Conservation (phyloP, 148 eudicot species). For the Drosera capensis region DNA sequence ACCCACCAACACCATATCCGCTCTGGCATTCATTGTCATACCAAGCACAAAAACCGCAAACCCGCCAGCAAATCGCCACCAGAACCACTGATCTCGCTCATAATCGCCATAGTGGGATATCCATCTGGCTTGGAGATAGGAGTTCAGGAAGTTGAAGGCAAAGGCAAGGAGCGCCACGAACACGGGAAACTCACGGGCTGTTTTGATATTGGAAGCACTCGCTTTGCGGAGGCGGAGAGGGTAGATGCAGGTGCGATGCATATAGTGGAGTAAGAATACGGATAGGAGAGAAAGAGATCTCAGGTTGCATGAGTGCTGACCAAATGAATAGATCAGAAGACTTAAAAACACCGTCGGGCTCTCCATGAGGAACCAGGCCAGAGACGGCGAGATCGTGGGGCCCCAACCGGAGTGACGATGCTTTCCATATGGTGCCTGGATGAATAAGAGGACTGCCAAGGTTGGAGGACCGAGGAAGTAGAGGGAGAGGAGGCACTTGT, state of each 20-base stretch:
- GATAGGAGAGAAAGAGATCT: constrained; percentile 35
- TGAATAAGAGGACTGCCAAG: constrained; percentile 27
- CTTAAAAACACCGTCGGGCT: constrained; percentile 51
- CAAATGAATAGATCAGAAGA: constrained; percentile 43
- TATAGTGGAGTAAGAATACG: constrained; percentile 62
- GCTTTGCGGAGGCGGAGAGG: constrained; percentile 42
- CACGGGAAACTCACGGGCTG: constrained; percentile 30
- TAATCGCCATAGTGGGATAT: constrained; percentile 46
- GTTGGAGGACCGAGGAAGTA: constrained; percentile 29
- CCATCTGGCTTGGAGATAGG: constrained; percentile 62
- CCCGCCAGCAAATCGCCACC: constrained; percentile 47
- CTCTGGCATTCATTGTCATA: constrained; percentile 43
- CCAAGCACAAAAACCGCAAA: constrained; percentile 34
- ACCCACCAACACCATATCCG: constrained; percentile 44
- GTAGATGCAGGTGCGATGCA: constrained; percentile 58
- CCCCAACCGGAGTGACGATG: constrained; percentile 73
- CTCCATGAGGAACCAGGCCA: constrained; percentile 89
- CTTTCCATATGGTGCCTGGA: constrained; percentile 83
- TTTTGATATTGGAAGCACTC: constrained; percentile 1
- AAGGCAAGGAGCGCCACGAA: constrained; percentile 43
- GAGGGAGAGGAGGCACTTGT: constrained; percentile 22
- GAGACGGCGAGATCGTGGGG: constrained; percentile 44
- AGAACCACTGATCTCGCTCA: constrained; percentile 31
- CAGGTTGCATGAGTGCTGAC: constrained; percentile 19
- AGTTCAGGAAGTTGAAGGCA: constrained; percentile 40